Conservation (phyloP, 768 basidiomycete genomes). For the Psilocybe cyanescens region DNA sequence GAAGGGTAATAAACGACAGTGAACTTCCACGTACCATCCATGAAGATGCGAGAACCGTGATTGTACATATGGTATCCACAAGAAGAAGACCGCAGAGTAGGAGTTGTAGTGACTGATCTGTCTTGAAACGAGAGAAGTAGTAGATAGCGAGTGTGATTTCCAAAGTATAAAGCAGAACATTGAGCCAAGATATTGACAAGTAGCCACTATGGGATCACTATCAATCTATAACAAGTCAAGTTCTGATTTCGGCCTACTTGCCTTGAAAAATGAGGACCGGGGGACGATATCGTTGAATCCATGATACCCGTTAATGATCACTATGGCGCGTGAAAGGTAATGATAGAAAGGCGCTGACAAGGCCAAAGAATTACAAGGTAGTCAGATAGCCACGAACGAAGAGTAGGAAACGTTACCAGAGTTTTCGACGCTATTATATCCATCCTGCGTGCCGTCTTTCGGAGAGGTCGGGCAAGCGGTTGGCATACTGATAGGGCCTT, state of each 20-base stretch:
- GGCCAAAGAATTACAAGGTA: background rate
- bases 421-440: constrained; percentile 16
- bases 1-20: background rate
- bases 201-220: constrained; percentile 13
- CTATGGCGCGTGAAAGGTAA: background rate
- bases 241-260: background rate
- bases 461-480: constrained; percentile 20
- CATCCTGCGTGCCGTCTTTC: constrained; percentile 6
- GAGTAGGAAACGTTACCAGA: constrained; percentile 10
- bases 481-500: constrained; percentile 24
- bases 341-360: background rate
- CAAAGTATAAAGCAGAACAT: constrained; percentile 25
- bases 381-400: constrained; percentile 4
- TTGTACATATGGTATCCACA: constrained; percentile 23
- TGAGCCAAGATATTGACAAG: constrained; percentile 27
- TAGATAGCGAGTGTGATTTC: constrained; percentile 26
- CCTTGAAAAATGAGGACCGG: constrained; percentile 19
- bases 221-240: background rate
- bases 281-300: constrained; percentile 1
- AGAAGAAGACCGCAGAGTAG: constrained; percentile 21
- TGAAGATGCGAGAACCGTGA: constrained; percentile 22
- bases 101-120: constrained; percentile 15
- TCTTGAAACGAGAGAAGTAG: constrained; percentile 25
- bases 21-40: constrained; percentile 22
- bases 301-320: background rate